Base-by-base conservation (phyloP, 2,329 filamentous ascomycete genomes). In the Blastomyces emzantsi region DNA sequence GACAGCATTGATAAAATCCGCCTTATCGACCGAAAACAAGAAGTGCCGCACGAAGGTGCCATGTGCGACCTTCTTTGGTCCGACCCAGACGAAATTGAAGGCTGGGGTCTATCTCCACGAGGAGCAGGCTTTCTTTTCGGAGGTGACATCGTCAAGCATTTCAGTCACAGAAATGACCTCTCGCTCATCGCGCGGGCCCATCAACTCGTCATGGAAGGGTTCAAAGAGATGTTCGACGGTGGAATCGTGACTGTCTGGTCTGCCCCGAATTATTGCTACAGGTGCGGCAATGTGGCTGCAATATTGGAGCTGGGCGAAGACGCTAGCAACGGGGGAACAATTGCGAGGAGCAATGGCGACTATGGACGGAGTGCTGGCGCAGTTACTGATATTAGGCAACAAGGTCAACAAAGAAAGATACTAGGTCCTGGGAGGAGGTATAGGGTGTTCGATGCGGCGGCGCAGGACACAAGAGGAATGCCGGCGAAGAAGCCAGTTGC, bases 41-140 rank as follows among this genome's bases (percentile, higher is more conserved):
- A 99, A 78, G 94, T 99, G 0, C 94, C 94, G 0, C 94, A 99
- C 73, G 94, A 99, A 79, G 94, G 94, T 63, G 92, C 94, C 73
- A 99, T 99, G 94, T 99, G 94, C 77, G 94, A 99, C 76, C 82
- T 99, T 0, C 83, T 99, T 2, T 99, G 94, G 94, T 97, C 92
- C 0, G 94, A 99, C 72, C 94, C 94, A 0, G 94, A 99, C 75
- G 94, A 99, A 70, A 96, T 97, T 67, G 92, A 97, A 73, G 93
- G 92, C 65, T 99, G 94, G 94, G 93, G 92, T 13, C 80, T 97
- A 6, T 96, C 90, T 0, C 94, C 94, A 0, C 90, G 93, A 47
- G 94, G 94, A 11, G 94, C 94, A 0, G 94, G 94, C 0, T 99
- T 97, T 79, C 82, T 97, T 15, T 99, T 99, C 69, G 94, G 94